Evolutionary conservation across 345 rosid species (phyloP).

Genomic region (Bretschneidera sinensis): DNA sequence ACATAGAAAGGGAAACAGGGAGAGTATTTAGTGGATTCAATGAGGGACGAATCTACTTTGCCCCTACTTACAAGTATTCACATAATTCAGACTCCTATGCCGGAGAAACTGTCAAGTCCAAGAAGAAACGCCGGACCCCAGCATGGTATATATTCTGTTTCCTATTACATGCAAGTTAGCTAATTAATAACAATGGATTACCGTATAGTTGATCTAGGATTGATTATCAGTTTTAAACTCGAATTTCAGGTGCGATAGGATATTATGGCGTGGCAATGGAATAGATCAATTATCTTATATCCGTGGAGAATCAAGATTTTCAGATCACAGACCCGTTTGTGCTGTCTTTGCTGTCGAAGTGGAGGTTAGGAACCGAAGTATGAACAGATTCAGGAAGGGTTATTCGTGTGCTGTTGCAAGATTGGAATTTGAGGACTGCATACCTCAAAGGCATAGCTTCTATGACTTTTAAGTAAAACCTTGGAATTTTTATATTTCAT

Average conservation of each 20-base stretch:
- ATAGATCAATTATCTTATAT: slow-evolving; percentile 73
- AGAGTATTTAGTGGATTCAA: slow-evolving; percentile 69
- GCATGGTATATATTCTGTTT: slow-evolving; percentile 88
- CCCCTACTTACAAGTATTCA: slow-evolving; percentile 88
- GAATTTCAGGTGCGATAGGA: slow-evolving; percentile 82
- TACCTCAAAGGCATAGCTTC: slow-evolving; percentile 64
- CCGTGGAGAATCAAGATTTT: slow-evolving; percentile 83
- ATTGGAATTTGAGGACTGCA: slow-evolving; percentile 45
- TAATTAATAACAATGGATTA: background rate
- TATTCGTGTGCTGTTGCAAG: slow-evolving; percentile 50
- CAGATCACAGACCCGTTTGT: slow-evolving; percentile 94
- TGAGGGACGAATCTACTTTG: slow-evolving; percentile 78
- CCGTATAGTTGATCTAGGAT: background rate
- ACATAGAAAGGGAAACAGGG: slow-evolving; percentile 83
- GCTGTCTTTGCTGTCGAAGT: slow-evolving; percentile 66
- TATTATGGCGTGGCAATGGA: slow-evolving; percentile 77
- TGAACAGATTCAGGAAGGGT: slow-evolving; percentile 61
- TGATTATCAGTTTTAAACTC: background rate
- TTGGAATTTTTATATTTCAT: slow-evolving; percentile 12
- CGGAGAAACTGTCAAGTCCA: slow-evolving; percentile 81
- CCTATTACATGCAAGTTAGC: background rate
- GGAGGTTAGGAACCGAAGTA: slow-evolving; percentile 37
- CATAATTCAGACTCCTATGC: slow-evolving; percentile 86
- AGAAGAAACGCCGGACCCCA: slow-evolving; percentile 94
- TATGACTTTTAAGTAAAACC: slow-evolving; percentile 29